These are phyloP conservation scores for Myriosclerotinia duriaeana DNA, from an alignment of 2,329 filamentous ascomycete genomes.

Conservation along the genomic window DNA sequence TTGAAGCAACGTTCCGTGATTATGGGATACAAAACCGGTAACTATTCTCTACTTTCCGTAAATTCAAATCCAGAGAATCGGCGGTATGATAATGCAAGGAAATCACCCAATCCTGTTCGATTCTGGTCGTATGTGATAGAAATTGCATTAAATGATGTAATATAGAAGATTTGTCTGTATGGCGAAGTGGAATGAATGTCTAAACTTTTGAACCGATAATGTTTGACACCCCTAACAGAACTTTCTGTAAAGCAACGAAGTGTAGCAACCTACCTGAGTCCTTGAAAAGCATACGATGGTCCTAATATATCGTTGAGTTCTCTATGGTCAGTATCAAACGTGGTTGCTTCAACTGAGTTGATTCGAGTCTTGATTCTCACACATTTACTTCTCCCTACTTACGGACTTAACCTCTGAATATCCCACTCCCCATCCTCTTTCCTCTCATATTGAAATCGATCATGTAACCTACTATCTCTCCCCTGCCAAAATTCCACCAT, in stretches of 20 bases:
- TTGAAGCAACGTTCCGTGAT: no score
- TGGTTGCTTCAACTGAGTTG: neutral
- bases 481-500: constrained; percentile 97
- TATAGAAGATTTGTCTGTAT: neutral
- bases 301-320: neutral
- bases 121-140: neutral
- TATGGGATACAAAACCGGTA: no score
- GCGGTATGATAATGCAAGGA: neutral
- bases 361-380: neutral
- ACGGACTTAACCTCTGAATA: constrained; percentile 74
- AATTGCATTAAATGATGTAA: neutral
- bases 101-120: neutral
- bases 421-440: constrained; percentile 58
- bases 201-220: neutral
- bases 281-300: neutral
- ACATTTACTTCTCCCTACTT: neutral
- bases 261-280: neutral
- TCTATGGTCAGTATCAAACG: neutral
- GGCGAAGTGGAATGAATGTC: neutral
- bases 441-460: constrained; percentile 83
- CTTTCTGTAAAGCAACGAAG: neutral
- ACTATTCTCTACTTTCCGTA: no score
- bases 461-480: constrained; percentile 82
- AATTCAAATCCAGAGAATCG: neutral
- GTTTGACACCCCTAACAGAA: neutral